A percentile compares a stretch with the other conserved stretches of the same genome.
Evolutionary conservation across 1,284 basidiomycete species (phyloP).

Genomic region (Cryptococcus wingfieldii): DNA sequence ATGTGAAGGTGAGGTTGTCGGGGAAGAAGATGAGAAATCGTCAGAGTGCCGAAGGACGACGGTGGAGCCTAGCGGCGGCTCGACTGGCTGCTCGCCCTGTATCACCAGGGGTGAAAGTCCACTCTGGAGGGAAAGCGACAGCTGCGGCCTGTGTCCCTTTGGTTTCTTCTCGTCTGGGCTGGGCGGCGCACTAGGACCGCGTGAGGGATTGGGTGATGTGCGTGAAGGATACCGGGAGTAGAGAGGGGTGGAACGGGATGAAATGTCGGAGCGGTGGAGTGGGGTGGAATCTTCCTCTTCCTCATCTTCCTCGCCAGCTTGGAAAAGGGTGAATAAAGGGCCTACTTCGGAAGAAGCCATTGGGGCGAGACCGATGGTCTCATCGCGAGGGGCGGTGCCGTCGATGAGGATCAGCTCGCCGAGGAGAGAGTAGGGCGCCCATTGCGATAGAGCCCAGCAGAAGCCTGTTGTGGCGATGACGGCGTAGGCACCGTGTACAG

Average conservation of each 20-base stretch:
- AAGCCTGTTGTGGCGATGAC: conserved; percentile 53
- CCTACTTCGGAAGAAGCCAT: conserved; percentile 8
- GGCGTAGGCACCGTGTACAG: conserved; percentile 48
- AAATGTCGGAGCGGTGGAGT: background rate
- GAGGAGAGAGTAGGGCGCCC: conserved; percentile 51
- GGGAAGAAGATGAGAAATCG: conserved; percentile 7
- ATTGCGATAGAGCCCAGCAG: conserved; percentile 52
- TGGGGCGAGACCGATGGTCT: conserved; percentile 12
- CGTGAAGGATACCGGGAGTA: conserved; percentile 13
- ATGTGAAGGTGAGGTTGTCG: too few relatives aligned
- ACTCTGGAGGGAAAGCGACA: background rate
- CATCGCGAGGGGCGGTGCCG: conserved; percentile 16
- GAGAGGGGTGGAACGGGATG: conserved; percentile 4
- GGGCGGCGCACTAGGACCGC: background rate
- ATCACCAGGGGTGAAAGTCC: conserved; percentile 19
- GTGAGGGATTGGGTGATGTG: background rate
- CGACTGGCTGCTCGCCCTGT: conserved; percentile 11
- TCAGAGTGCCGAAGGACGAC: conserved; percentile 39
- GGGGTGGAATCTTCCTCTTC: background rate
- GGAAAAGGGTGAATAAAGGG: conserved; percentile 3
- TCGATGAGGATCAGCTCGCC: conserved; percentile 49
- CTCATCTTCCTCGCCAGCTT: background rate
- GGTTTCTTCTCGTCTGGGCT: background rate
- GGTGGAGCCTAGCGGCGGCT: conserved; percentile 27
- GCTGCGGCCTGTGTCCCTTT: background rate